Evolutionary conservation across 768 basidiomycete genomes (phyloP).

Genomic region (Mycena polygramma): DNA sequence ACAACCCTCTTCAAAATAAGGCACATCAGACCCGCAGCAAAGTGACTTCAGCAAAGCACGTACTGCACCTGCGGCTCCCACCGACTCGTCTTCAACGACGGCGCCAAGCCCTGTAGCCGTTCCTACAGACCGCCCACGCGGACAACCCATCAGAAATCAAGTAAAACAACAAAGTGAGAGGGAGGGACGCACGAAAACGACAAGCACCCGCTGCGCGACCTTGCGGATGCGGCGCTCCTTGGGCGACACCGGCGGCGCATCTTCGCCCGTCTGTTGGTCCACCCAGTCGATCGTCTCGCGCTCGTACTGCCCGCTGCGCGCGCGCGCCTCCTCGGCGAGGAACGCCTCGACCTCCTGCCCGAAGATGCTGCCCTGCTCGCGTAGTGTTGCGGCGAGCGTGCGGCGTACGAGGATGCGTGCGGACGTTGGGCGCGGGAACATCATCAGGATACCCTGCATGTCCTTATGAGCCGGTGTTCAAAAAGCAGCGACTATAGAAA

Average conservation of each 20-base stretch:
- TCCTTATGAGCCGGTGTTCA: too few species aligned
- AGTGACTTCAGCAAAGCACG: conserved; percentile 33
- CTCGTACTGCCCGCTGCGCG: conserved; percentile 47
- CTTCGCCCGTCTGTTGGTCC: conserved; percentile 34
- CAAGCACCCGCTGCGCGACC: conserved; percentile 51
- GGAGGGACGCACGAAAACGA: conserved; percentile 49
- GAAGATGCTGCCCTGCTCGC: conserved; percentile 53
- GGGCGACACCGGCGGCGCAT: conserved; percentile 40
- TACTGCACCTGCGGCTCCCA: conserved; percentile 60
- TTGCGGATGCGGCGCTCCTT: conserved; percentile 56
- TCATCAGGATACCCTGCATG: conserved; percentile 59
- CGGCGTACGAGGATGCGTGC: conserved; percentile 57
- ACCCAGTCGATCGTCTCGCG: conserved; percentile 48
- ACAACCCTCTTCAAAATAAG: conserved; percentile 49
- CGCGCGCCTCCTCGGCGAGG: conserved; percentile 56
- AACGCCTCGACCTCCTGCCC: conserved; percentile 59
- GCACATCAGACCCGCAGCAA: background rate
- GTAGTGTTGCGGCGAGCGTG: conserved; percentile 53
- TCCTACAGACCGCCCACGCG: conserved; percentile 42
- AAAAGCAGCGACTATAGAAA: too few species aligned
- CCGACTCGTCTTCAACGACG: conserved; percentile 53
- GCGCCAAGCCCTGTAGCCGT: conserved; percentile 52
- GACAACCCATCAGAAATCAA: background rate
- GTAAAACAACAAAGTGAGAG: too few species aligned
- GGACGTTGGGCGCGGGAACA: conserved; percentile 60